A percentile compares a stretch with the other conserved stretches of the same genome.
phyloP scores from a whole-genome alignment of 2,329 filamentous ascomycete genomes.

The Penicillium verrucosum region DNA sequence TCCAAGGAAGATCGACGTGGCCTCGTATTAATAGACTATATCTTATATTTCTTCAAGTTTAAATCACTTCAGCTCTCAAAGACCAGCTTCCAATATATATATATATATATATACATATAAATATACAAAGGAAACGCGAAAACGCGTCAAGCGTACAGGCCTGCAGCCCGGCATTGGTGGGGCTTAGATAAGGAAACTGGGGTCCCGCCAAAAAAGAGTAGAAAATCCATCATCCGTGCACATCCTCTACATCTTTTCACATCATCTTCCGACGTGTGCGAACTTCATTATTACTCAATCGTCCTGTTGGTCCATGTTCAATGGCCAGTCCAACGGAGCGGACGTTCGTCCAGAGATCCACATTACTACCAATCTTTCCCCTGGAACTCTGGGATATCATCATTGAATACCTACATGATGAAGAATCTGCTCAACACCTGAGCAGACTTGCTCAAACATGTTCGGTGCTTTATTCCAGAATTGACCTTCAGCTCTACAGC shows the following conservation, averaged over 20 bases:
- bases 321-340: background rate
- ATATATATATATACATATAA: background rate
- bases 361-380: background rate
- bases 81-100: background rate
- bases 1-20: background rate
- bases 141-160: background rate
- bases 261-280: background rate
- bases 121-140: background rate
- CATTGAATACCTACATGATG: conserved; percentile 1
- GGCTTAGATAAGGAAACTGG: conserved; percentile 5
- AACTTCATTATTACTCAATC: background rate
- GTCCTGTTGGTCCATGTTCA: background rate
- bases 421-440: conserved; percentile 1
- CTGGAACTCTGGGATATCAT: conserved; percentile 9
- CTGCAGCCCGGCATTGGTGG: background rate
- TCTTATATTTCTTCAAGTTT: background rate
- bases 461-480: background rate
- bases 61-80: background rate
- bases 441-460: conserved; percentile 3
- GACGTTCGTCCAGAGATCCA: background rate
- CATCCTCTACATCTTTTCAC: background rate
- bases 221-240: background rate
- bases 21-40: background rate
- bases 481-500: background rate
- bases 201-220: background rate